A percentile compares a stretch with the other conserved stretches of the same genome.
phyloP scores from a whole-genome alignment of 1,284 basidiomycete species.

The Trametes sp. region DNA sequence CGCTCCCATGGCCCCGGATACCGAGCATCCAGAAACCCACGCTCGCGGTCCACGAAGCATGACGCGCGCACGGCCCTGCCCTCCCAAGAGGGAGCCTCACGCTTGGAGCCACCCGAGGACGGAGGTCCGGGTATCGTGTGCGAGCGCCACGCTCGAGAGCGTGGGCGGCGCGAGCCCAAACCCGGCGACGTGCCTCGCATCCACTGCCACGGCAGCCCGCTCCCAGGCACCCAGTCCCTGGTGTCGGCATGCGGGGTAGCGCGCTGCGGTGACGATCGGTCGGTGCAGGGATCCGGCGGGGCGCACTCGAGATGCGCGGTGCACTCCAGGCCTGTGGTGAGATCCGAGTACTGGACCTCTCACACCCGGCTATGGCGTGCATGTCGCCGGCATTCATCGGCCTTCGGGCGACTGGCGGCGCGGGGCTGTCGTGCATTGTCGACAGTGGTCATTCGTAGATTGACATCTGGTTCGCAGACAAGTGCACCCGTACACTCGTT shows the following conservation, averaged over 20 bases:
- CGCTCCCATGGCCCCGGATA: slow-evolving; percentile 8
- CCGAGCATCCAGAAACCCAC: background rate
- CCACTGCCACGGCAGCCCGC: slow-evolving; percentile 9
- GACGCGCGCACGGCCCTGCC: background rate
- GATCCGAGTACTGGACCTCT: background rate
- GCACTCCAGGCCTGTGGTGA: background rate
- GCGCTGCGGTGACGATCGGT: background rate
- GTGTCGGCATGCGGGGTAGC: background rate
- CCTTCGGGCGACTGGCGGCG: background rate
- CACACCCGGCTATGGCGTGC: background rate
- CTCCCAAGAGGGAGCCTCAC: background rate
- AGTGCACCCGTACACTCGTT: no score
- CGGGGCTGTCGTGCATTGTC: background rate
- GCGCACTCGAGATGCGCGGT: background rate
- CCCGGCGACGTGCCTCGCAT: slow-evolving; percentile 20
- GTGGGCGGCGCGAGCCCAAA: background rate
- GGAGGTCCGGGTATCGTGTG: slow-evolving; percentile 18
- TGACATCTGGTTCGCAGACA: background rate
- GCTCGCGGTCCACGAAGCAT: slow-evolving; percentile 3
- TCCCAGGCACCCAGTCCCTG: slow-evolving; percentile 8
- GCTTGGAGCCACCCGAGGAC: slow-evolving; percentile 5
- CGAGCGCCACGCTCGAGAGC: background rate
- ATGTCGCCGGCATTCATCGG: background rate
- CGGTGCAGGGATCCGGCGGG: background rate
- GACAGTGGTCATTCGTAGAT: background rate